Percentiles rank a stretch among this genome's conserved stretches.
Conservation (phyloP, 176 grass and related monocot genomes). For the Carex kokanica region DNA sequence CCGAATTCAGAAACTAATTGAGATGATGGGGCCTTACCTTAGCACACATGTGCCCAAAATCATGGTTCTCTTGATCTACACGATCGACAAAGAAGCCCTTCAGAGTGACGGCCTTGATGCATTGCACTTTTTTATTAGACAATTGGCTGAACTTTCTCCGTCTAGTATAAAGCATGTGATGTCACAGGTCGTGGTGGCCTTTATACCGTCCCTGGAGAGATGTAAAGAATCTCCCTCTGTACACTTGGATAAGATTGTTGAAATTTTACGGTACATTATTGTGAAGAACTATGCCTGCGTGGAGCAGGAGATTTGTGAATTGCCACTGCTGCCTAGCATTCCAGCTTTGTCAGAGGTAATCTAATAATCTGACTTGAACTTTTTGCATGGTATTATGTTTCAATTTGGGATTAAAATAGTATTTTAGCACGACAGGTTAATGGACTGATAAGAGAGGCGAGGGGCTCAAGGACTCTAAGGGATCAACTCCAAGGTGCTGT, state of each 20-base stretch:
- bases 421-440: slow-evolving; percentile 27
- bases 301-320: slow-evolving; percentile 76
- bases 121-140: slow-evolving; percentile 81
- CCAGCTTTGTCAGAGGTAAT: slow-evolving; percentile 78
- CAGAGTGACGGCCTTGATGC: slow-evolving; percentile 68
- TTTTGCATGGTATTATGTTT: neutral
- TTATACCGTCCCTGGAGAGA: slow-evolving; percentile 70
- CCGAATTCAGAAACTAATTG: slow-evolving; percentile 73
- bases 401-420: neutral
- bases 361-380: neutral
- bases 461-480: slow-evolving; percentile 66
- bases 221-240: slow-evolving; percentile 63
- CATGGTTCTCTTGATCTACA: slow-evolving; percentile 90
- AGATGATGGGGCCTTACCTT: slow-evolving; percentile 97
- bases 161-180: slow-evolving; percentile 91
- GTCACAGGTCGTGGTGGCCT: slow-evolving; percentile 93
- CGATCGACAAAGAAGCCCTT: slow-evolving; percentile 91
- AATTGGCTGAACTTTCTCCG: slow-evolving; percentile 66
- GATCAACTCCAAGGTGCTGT: slow-evolving; percentile 88
- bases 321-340: slow-evolving; percentile 79
- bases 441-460: slow-evolving; percentile 85
- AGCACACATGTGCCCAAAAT: slow-evolving; percentile 90
- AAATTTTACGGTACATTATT: slow-evolving; percentile 82
- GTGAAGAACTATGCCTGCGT: slow-evolving; percentile 61
- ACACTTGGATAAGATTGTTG: slow-evolving; percentile 69